phyloP scores from a whole-genome alignment of 257 asterid genomes.

The Capsicum baccatum region DNA sequence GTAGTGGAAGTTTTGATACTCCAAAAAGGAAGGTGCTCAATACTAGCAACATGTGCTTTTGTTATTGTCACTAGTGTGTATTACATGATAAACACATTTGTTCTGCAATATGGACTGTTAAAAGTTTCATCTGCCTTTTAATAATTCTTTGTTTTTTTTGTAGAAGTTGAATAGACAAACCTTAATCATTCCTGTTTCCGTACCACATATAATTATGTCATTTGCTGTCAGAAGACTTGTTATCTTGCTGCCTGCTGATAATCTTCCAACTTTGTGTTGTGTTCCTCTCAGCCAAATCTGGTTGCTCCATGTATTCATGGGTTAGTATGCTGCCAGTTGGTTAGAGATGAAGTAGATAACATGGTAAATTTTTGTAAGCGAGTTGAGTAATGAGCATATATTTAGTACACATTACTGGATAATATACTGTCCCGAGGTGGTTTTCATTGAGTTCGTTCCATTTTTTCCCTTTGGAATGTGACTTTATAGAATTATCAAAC shows the following conservation, averaged over 20 bases:
- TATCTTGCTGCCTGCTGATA: slow-evolving; percentile 93
- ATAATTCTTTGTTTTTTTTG: neutral
- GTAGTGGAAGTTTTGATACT: neutral
- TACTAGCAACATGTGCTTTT: neutral
- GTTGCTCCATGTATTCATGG: neutral
- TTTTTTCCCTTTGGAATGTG: neutral
- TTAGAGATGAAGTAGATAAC: neutral
- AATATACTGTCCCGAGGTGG: neutral
- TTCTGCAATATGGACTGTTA: neutral
- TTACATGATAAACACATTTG: slow-evolving; percentile 4
- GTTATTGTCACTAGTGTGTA: neutral
- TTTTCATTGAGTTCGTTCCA: neutral
- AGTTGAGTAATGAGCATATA: slow-evolving; percentile 1
- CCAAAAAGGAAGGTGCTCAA: neutral
- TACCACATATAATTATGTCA: slow-evolving; percentile 92
- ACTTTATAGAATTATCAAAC: neutral
- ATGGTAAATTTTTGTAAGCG: neutral
- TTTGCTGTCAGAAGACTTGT: slow-evolving; percentile 87
- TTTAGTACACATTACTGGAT: slow-evolving; percentile 3
- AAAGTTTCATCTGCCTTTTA: slow-evolving; percentile 2
- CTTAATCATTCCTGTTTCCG: slow-evolving; percentile 87
- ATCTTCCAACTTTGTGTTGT: slow-evolving; percentile 85
- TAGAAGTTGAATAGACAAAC: slow-evolving; percentile 41
- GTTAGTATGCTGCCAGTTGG: neutral
- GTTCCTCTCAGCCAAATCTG: slow-evolving; percentile 94